Percentiles rank a stretch among this genome's conserved stretches.
Conservation (phyloP, 1,139 yeast species). For the Arxiozyma heterogenica region DNA sequence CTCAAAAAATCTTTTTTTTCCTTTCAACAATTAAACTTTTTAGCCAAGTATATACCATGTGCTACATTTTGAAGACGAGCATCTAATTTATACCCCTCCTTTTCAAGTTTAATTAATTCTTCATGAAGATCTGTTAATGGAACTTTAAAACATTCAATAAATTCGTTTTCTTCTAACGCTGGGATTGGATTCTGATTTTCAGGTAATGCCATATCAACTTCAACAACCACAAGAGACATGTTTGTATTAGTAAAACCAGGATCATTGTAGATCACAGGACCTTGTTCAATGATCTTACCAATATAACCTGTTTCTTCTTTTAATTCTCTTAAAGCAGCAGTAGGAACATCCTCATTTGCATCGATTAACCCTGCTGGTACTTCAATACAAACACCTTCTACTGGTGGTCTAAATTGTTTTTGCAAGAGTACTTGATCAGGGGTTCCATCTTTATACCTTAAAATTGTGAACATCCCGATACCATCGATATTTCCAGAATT, state of each 20-base stretch:
- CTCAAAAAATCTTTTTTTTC: background rate
- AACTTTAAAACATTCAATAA: constrained; percentile 70
- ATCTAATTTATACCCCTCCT: constrained; percentile 68
- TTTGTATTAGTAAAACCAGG: constrained; percentile 94
- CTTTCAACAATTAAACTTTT: constrained; percentile 29
- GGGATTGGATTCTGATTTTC: constrained; percentile 63
- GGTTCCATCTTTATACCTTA: constrained; percentile 40
- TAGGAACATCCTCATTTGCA: constrained; percentile 65
- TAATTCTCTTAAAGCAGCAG: constrained; percentile 80
- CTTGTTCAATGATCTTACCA: constrained; percentile 40
- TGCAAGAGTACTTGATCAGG: constrained; percentile 58
- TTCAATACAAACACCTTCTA: constrained; percentile 78
- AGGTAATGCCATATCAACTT: constrained; percentile 58
- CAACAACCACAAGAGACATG: constrained; percentile 67
- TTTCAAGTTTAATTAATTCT: constrained; percentile 42
- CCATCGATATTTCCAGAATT: constrained; percentile 64
- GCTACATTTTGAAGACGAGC: constrained; percentile 84
- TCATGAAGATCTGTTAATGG: constrained; percentile 53
- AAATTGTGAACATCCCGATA: constrained; percentile 73
- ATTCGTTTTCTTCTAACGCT: constrained; percentile 79
- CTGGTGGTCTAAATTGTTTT: constrained; percentile 90
- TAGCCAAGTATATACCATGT: constrained; percentile 54
- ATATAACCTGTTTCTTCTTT: constrained; percentile 88
- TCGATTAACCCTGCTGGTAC: constrained; percentile 93
- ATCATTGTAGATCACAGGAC: constrained; percentile 66